Evolutionary conservation across 306 rosid genomes (phyloP).

Genomic region (Cucumis hystrix): DNA sequence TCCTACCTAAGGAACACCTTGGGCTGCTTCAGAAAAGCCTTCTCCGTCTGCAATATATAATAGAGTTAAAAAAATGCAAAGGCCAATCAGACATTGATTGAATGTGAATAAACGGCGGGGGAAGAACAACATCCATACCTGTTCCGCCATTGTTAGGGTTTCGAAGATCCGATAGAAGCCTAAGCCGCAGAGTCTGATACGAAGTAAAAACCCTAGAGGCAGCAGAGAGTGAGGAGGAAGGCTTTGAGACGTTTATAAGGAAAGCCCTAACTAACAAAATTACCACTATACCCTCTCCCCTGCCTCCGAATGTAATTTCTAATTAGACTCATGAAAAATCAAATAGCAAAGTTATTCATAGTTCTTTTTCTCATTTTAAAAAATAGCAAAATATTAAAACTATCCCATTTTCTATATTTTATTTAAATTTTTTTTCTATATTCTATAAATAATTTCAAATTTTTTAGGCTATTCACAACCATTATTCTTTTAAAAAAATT

Average conservation of each 20-base stretch:
- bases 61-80: neutral
- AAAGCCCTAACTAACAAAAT: neutral
- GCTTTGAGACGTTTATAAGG: constrained; percentile 6
- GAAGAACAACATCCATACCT: constrained; percentile 18
- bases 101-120: neutral
- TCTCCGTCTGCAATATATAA: constrained; percentile 40
- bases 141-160: constrained; percentile 44
- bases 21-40: constrained; percentile 67
- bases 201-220: constrained; percentile 14
- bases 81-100: neutral
- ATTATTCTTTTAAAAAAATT: too few relatives aligned
- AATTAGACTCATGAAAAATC: neutral
- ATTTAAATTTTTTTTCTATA: too few relatives aligned
- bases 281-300: constrained; percentile 7
- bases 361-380: too few relatives aligned
- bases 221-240: neutral
- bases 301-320: neutral
- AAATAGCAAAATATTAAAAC: too few relatives aligned
- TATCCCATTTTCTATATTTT: too few relatives aligned
- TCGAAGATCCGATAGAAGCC: neutral
- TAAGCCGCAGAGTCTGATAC: constrained; percentile 4
- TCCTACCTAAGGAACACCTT: constrained; percentile 50
- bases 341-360: too few relatives aligned
- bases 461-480: too few relatives aligned
- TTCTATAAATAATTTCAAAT: too few relatives aligned